Conservation (phyloP, 805 yeast genomes). For the Pichia heedii region DNA sequence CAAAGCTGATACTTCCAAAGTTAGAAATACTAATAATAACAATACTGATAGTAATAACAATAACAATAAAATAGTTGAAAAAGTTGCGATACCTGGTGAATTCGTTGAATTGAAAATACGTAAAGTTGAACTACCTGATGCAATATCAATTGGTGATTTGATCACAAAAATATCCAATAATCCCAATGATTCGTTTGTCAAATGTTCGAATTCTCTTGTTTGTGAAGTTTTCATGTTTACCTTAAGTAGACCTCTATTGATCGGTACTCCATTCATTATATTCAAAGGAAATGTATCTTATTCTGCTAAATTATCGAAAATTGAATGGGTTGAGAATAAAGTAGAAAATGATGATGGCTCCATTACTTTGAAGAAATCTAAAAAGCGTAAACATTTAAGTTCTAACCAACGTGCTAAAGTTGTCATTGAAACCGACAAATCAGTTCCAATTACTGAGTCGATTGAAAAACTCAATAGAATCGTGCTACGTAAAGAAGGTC, state of each 20-base stretch:
- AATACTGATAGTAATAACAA: background rate
- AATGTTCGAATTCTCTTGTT: conserved; percentile 38
- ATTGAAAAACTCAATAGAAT: conserved; percentile 44
- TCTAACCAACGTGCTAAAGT: conserved; percentile 54
- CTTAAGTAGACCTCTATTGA: conserved; percentile 59
- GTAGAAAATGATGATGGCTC: conserved; percentile 21
- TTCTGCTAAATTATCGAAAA: conserved; percentile 55
- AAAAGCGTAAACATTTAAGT: conserved; percentile 46
- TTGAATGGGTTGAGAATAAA: conserved; percentile 23
- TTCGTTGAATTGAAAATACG: conserved; percentile 38
- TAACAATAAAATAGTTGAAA: conserved; percentile 13
- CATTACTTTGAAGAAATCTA: conserved; percentile 30
- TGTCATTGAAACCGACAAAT: conserved; percentile 27
- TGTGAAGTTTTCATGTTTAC: conserved; percentile 60
- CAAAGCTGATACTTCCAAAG: conserved; percentile 10
- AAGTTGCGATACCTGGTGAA: conserved; percentile 45
- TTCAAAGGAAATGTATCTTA: conserved; percentile 68
- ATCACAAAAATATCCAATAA: conserved; percentile 27
- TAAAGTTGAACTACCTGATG: conserved; percentile 28
- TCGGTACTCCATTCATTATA: conserved; percentile 70
- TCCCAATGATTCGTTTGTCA: conserved; percentile 19
- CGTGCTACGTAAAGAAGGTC: conserved; percentile 61
- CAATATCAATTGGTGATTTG: conserved; percentile 60
- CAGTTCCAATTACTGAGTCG: conserved; percentile 2
- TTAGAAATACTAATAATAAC: conserved; percentile 12